phyloP scores from a whole-genome alignment of 805 yeast species.

The Grigorovia humatica region DNA sequence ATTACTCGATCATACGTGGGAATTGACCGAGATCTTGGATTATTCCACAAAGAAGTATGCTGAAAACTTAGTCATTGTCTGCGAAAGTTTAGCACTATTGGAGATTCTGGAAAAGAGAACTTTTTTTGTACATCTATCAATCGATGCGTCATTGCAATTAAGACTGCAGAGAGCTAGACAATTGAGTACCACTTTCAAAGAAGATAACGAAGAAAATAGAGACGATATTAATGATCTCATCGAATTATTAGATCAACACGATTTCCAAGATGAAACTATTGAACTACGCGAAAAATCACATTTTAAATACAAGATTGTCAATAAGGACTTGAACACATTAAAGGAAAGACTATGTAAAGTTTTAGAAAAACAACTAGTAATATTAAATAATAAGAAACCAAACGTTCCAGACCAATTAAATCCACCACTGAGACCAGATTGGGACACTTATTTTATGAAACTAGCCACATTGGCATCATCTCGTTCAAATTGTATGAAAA shows the following conservation, averaged over 20 bases:
- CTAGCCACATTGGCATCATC: slow-evolving; percentile 88
- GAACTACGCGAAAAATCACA: slow-evolving; percentile 18
- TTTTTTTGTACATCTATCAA: slow-evolving; percentile 67
- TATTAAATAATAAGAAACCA: slow-evolving; percentile 9
- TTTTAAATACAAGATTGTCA: slow-evolving; percentile 14
- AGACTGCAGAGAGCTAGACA: slow-evolving; percentile 29
- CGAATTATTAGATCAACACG: slow-evolving; percentile 21
- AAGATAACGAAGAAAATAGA: slow-evolving; percentile 6
- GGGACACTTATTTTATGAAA: slow-evolving; percentile 96
- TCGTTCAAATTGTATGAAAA: slow-evolving; percentile 92
- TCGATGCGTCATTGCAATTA: slow-evolving; percentile 58
- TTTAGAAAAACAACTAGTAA: slow-evolving; percentile 8
- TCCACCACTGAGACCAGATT: slow-evolving; percentile 56
- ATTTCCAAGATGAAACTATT: slow-evolving; percentile 11
- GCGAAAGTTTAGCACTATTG: slow-evolving; percentile 34
- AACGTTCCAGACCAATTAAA: slow-evolving; percentile 8
- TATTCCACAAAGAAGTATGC: slow-evolving; percentile 61
- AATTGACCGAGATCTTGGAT: slow-evolving; percentile 38
- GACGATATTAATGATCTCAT: slow-evolving; percentile 29
- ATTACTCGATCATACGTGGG: slow-evolving; percentile 6
- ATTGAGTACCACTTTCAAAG: slow-evolving; percentile 4
- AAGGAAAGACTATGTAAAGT: slow-evolving; percentile 7
- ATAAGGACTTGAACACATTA: not conserved
- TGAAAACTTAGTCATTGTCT: slow-evolving; percentile 47
- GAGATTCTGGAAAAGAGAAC: slow-evolving; percentile 55